Evolutionary conservation across 345 rosid genomes (phyloP).

Genomic region (Bruguiera gymnorhiza): DNA sequence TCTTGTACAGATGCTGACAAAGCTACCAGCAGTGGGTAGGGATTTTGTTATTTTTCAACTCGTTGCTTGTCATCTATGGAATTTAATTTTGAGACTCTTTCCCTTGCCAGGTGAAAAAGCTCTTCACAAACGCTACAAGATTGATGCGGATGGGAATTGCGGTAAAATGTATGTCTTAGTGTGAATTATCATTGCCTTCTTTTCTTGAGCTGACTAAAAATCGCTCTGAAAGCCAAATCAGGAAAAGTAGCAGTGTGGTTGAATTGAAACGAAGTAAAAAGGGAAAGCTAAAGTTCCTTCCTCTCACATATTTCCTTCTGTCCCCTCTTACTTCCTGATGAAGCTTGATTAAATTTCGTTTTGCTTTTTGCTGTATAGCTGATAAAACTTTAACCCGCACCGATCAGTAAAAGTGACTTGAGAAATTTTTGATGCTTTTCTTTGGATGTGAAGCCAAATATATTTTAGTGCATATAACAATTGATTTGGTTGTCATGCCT

Average conservation of each 20-base stretch:
- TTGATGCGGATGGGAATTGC: constrained; percentile 44
- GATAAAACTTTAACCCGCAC: too few species aligned
- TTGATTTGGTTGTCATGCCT: constrained; percentile 15
- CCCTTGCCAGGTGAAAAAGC: constrained; percentile 46
- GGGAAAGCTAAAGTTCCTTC: too few species aligned
- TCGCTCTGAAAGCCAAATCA: not conserved
- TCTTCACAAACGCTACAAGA: constrained; percentile 68
- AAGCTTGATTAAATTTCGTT: too few species aligned
- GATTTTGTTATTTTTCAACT: not conserved
- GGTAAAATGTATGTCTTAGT: constrained; percentile 58
- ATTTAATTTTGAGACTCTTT: not conserved
- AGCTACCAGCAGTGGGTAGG: constrained; percentile 68
- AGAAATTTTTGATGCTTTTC: not conserved
- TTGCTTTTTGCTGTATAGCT: too few species aligned
- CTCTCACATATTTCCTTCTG: too few species aligned
- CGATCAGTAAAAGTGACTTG: too few species aligned
- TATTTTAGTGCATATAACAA: not conserved
- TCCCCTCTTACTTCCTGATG: too few species aligned
- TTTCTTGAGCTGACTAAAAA: constrained; percentile 4
- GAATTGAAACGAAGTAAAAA: too few species aligned
- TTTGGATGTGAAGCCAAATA: not conserved
- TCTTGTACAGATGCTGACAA: constrained; percentile 76
- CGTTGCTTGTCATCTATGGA: not conserved
- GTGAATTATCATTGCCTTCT: not conserved
- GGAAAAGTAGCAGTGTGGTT: not conserved